Evolutionary conservation across 768 basidiomycete species (phyloP), one percentile per base, ranked within the genome.

Genomic region (Infundibulicybe gibba): DNA sequence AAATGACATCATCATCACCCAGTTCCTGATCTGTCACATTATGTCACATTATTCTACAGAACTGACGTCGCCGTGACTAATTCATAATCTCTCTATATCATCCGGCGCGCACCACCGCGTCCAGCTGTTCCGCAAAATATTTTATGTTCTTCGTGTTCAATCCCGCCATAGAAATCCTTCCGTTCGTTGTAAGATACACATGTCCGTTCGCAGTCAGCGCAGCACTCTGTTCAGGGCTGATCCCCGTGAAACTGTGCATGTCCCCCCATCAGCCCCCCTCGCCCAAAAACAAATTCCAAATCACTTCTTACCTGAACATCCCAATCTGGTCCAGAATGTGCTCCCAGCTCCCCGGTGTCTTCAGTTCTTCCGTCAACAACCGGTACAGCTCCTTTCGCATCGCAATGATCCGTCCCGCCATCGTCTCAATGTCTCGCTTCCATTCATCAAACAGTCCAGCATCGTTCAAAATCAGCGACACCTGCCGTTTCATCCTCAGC

Each of bases 291-390:
- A 40, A 13, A 8, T 16, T 13, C 41, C 21, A 14, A n/a, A n/a
- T 12, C 34, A n/a, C n/a, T 32, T 42, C 74, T 50, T 63, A 92
- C 83, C 89, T 92, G 77, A 94, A 97, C 94, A 95, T 97, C 47
- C 94, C 95, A 66, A 98, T 98, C 75, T 98, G 97, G 44, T 82
- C 80, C 56, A 87, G 72, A 58, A 99, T 95, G 67, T 98, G 95
- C n/a, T 85, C 81, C 97, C 97, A 99, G 59, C 81, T 83, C 5
- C 94, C 92, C 3, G 94, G 94, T 43, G 91, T 94, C 60, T 87
- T 78, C 53, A 92, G 66, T 63, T 87, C 84, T 52, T 90, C 75
- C 15, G 79, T 87, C 61, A 97, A 65, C 57, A 89, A 61, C 45
- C 77, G 69, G 74, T 81, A 75, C 55, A 99, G 74, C 69, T 88